These are phyloP conservation scores for Rosa rugosa DNA, from an alignment of 306 rosid genomes.

Conservation along the genomic window DNA sequence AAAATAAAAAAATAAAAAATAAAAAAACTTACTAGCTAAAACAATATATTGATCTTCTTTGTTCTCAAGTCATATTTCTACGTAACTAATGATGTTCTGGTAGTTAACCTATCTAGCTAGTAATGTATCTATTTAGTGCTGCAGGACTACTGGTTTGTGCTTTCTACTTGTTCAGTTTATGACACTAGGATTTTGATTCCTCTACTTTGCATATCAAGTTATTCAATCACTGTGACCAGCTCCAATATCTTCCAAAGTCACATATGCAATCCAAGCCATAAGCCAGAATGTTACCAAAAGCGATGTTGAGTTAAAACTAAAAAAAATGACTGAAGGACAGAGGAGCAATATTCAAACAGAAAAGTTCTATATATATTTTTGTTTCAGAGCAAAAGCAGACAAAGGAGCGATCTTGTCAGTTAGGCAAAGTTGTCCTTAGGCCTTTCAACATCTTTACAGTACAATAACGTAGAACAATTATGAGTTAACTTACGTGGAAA, in stretches of 20 bases:
- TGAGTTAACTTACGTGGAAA: slow-evolving; percentile 30
- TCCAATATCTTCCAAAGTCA: background rate
- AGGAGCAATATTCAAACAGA: background rate
- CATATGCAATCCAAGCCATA: background rate
- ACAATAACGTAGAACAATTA: background rate
- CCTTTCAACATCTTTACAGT: background rate
- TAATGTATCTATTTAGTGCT: background rate
- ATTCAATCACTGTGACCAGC: background rate
- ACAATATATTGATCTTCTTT: background rate
- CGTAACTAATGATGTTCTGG: background rate
- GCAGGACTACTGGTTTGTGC: background rate
- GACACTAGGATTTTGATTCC: background rate
- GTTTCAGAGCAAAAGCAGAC: background rate
- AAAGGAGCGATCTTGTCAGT: background rate
- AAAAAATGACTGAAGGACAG: background rate
- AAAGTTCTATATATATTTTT: background rate
- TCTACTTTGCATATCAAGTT: background rate
- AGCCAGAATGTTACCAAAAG: background rate
- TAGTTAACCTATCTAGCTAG: background rate
- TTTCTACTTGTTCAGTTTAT: background rate
- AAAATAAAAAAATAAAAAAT: too few species aligned
- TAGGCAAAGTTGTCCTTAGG: background rate
- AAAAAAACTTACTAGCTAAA: background rate
- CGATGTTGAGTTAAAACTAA: background rate
- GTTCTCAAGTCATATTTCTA: background rate